These are phyloP conservation scores for Tetrahymena malaccensis DNA, from an alignment of 73 alveolate genomes.

Conservation along the genomic window DNA sequence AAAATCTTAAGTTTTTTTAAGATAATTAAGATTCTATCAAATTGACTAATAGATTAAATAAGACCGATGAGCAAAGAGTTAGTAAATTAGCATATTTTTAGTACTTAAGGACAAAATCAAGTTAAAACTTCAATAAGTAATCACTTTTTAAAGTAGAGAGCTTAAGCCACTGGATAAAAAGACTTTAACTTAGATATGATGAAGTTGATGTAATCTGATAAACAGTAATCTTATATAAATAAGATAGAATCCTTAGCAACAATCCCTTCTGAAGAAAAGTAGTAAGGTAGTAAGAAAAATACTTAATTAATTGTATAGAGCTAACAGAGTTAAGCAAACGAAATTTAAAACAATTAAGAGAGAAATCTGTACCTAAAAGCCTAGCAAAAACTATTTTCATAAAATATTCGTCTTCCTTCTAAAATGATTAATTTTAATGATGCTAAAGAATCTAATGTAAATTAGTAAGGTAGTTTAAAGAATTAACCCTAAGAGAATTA, in stretches of 20 bases:
- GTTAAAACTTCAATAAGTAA: background rate
- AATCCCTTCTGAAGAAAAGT: background rate
- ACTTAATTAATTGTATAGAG: background rate
- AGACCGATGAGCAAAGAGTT: background rate
- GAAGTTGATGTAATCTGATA: background rate
- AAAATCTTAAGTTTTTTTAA: background rate
- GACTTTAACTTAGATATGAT: background rate
- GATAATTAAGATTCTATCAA: background rate
- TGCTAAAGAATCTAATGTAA: background rate
- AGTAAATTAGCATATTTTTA: background rate
- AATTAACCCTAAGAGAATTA: background rate
- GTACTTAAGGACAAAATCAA: background rate
- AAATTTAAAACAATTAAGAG: background rate
- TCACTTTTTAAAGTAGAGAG: background rate
- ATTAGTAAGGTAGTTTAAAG: background rate
- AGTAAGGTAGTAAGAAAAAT: background rate
- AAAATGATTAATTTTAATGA: background rate
- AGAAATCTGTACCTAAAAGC: background rate
- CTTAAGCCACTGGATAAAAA: background rate
- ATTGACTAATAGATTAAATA: background rate
- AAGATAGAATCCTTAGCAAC: background rate
- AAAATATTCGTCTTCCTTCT: background rate
- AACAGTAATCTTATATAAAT: background rate
- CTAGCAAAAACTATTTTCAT: background rate
- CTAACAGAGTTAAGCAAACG: background rate